Base-by-base conservation (phyloP, 495 filamentous ascomycete genomes). In the Penicillium samsonianum region DNA sequence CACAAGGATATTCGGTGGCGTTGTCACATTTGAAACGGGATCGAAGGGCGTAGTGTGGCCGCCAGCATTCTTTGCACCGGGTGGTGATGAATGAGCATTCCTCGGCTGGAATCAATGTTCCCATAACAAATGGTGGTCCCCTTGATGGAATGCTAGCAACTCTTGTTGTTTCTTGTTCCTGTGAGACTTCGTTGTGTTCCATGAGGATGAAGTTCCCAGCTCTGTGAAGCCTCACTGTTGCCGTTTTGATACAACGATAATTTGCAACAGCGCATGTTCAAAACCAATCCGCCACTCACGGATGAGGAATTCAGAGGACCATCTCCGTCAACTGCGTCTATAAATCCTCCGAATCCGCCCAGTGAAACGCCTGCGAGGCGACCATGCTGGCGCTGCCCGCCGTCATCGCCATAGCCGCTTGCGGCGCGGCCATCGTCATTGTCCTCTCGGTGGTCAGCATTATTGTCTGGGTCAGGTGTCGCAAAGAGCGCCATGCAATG, bases 361-460 rank as follows among this genome's bases (percentile, higher is more conserved):
- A 30, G 42, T 61, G 16, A 45, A 33, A 25, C 51, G 55, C 49
- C 55, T 53, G 56, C 30, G 40, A 52, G 50, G 53, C 33, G 62
- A 70, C 58, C 50, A 78, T 78, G 74, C 58, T 72, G 54, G 60
- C 61, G 35, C 56, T 76, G 46, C 72, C 66, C 31, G 63, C 67
- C 19, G 64, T 78, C 37, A 69, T 78, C 43, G 79, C 75, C 43
- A 72, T 80, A 53, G 73, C 77, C 46, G 73, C 74, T 38, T 72
- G 67, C 33, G 70, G 68, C 50, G 73, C 73, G 20, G 71, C 72
- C 51, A 46, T 77, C 12, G 67, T 80, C 53, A 64, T 79, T 28
- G 65, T 75, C 12, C 50, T 63, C 10, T 60, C 66, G 16, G 67
- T 73, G 23, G 57, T 73, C 5, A 60, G 67, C 5, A 70, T 77